phyloP scores from a whole-genome alignment of 2,329 filamentous ascomycete species.

The Sporothrix brunneoviolacea region DNA sequence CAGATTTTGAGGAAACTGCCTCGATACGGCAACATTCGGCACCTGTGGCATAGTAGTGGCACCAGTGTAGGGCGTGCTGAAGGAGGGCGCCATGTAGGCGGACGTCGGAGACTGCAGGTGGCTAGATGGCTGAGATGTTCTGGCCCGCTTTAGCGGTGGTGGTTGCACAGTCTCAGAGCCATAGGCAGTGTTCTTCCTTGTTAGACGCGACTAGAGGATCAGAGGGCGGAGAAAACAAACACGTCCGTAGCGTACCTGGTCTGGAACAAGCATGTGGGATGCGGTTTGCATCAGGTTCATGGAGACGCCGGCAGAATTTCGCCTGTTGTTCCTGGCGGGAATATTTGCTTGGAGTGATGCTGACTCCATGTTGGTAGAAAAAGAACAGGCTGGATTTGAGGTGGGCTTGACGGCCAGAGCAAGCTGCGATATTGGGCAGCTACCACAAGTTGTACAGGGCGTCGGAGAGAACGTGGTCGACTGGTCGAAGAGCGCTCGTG shows the following conservation, averaged over 20 bases:
- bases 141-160: constrained; percentile 13
- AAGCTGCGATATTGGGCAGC: too few species aligned
- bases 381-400: background rate
- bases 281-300: background rate
- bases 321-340: background rate
- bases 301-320: background rate
- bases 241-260: background rate
- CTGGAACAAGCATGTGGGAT: background rate
- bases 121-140: background rate
- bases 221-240: background rate
- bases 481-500: too few species aligned
- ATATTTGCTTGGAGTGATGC: background rate
- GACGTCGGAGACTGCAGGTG: background rate
- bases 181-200: background rate
- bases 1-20: background rate
- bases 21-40: background rate
- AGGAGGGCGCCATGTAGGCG: constrained; percentile 4
- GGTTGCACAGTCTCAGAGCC: background rate
- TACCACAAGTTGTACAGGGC: too few species aligned
- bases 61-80: constrained; percentile 4
- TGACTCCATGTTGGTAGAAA: background rate
- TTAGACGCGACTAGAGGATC: background rate
- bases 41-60: background rate
- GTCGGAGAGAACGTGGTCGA: too few species aligned
- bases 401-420: too few species aligned